Percentiles rank a stretch among this genome's conserved stretches.
Evolutionary conservation across 331 rosid genomes (phyloP).

Genomic region (Quercus tomentella): DNA sequence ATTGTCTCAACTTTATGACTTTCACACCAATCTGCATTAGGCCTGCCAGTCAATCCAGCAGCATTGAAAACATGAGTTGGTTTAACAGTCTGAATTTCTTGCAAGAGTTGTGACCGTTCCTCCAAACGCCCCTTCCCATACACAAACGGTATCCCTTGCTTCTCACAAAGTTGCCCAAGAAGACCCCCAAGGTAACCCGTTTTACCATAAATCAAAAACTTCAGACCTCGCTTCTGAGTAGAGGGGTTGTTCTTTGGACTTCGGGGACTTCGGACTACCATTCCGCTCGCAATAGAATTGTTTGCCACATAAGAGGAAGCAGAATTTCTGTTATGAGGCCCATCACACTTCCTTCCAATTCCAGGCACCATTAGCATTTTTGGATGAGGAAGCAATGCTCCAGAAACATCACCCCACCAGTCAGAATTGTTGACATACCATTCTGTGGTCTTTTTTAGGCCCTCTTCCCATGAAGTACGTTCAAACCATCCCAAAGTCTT

Average conservation of each 20-base stretch:
- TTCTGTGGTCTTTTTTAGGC: slow-evolving; percentile 55
- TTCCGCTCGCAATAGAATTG: slow-evolving; percentile 12
- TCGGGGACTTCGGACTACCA: slow-evolving; percentile 25
- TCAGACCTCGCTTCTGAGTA: slow-evolving; percentile 34
- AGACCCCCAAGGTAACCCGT: slow-evolving; percentile 66
- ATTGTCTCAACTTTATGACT: slow-evolving; percentile 57
- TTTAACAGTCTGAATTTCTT: slow-evolving; percentile 43
- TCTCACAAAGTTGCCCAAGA: slow-evolving; percentile 56
- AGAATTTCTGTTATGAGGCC: slow-evolving; percentile 12
- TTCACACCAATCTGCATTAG: slow-evolving; percentile 73
- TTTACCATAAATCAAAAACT: slow-evolving; percentile 61
- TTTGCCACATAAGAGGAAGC: slow-evolving; percentile 1
- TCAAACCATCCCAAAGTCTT: slow-evolving; percentile 65
- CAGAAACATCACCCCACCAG: slow-evolving; percentile 88
- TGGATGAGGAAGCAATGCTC: slow-evolving; percentile 77
- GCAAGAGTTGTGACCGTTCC: slow-evolving; percentile 46
- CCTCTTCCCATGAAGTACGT: slow-evolving; percentile 66
- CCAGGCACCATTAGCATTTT: slow-evolving; percentile 69
- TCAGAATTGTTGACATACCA: slow-evolving; percentile 60
- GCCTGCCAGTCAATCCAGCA: slow-evolving; percentile 57
- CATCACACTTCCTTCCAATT: slow-evolving; percentile 33
- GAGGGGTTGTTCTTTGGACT: slow-evolving; percentile 17
- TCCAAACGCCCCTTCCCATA: slow-evolving; percentile 55
- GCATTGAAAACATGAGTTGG: slow-evolving; percentile 76
- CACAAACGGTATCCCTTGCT: slow-evolving; percentile 46